phyloP scores from a whole-genome alignment of 2,329 filamentous ascomycete genomes.

The Microcyclosporella mali region DNA sequence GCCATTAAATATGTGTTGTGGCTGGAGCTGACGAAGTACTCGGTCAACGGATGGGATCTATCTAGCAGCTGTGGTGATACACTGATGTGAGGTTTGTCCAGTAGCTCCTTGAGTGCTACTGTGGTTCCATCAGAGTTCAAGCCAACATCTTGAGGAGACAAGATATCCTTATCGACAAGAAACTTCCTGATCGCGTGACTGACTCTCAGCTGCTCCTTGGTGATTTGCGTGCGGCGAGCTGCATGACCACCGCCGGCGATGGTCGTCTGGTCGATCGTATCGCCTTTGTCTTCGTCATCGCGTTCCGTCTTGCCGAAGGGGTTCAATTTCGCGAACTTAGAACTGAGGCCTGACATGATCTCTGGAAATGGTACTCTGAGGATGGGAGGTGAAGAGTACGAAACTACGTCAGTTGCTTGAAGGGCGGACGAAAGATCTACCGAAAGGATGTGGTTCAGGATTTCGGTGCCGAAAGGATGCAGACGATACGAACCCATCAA shows the following conservation, averaged over 20 bases:
- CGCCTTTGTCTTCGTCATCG: slow-evolving; percentile 50
- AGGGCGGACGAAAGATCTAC: too few species aligned
- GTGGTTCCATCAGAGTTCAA: slow-evolving; percentile 42
- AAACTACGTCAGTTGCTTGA: too few species aligned
- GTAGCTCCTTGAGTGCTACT: slow-evolving; percentile 44
- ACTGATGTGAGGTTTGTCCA: slow-evolving; percentile 53
- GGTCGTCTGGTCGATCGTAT: slow-evolving; percentile 44
- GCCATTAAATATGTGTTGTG: slow-evolving; percentile 69
- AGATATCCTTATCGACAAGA: slow-evolving; percentile 47
- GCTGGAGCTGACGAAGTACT: slow-evolving; percentile 67
- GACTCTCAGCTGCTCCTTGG: slow-evolving; percentile 52
- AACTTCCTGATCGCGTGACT: slow-evolving; percentile 54
- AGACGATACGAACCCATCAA: too few species aligned
- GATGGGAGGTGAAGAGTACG: too few species aligned
- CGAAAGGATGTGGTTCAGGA: too few species aligned
- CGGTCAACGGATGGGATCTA: slow-evolving; percentile 55
- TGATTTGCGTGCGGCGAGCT: slow-evolving; percentile 42
- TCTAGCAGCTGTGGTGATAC: slow-evolving; percentile 53
- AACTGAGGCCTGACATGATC: slow-evolving; percentile 15
- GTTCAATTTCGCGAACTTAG: slow-evolving; percentile 36
- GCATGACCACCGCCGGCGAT: slow-evolving; percentile 57
- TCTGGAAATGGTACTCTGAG: too few species aligned
- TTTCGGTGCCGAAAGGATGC: too few species aligned
- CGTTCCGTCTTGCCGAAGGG: slow-evolving; percentile 31
- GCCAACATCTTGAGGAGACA: slow-evolving; percentile 46